phyloP scores from a whole-genome alignment of 2,329 filamentous ascomycete species.

The Alternaria sp. region DNA sequence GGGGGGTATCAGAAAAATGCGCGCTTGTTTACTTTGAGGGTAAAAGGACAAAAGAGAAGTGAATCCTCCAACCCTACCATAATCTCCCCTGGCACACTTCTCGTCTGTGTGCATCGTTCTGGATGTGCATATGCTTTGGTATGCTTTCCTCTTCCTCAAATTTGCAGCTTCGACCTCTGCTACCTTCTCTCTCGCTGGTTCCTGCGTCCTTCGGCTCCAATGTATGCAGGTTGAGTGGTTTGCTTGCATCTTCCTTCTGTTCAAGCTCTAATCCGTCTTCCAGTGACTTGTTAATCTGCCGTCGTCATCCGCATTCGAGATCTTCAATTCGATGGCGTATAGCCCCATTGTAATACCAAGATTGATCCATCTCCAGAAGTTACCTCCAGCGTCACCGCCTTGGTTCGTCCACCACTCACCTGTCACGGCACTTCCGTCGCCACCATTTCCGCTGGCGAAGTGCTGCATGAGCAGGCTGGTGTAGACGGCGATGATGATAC shows the following conservation, averaged over 20 bases:
- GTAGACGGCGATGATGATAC: constrained; percentile 93
- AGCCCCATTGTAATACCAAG: constrained; percentile 86
- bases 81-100: not conserved
- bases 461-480: constrained; percentile 95
- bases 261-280: constrained; percentile 78
- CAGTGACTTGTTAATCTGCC: constrained; percentile 78
- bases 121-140: not conserved
- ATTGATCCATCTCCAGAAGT: constrained; percentile 94
- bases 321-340: constrained; percentile 88
- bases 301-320: constrained; percentile 84
- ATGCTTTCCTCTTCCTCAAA: not conserved
- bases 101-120: not conserved
- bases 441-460: constrained; percentile 73
- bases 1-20: constrained; percentile 38
- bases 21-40: constrained; percentile 12
- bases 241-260: not conserved
- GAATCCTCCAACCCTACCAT: not conserved
- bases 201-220: not conserved
- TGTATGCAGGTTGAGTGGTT: not conserved
- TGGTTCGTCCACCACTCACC: constrained; percentile 85
- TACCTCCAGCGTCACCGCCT: constrained; percentile 82
- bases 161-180: not conserved
- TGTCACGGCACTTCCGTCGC: constrained; percentile 52
- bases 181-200: not conserved
- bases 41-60: constrained; percentile 1